Conservation (phyloP, 768 basidiomycete species). For the Boletellus emodensis region DNA sequence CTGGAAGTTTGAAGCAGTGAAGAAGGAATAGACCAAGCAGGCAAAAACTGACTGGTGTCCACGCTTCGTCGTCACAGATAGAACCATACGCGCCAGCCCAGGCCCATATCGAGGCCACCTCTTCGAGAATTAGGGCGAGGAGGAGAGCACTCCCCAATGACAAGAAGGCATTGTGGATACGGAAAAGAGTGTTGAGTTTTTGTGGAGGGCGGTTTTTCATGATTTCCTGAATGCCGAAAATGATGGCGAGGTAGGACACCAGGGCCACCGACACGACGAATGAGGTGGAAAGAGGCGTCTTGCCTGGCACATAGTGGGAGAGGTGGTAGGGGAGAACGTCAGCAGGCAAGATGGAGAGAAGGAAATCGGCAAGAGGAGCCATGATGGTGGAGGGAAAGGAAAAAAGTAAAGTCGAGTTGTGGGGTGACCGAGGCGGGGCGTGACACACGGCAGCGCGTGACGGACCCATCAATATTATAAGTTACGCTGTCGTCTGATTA, state of each 20-base stretch:
- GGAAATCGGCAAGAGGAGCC: constrained; percentile 71
- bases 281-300: constrained; percentile 56
- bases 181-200: constrained; percentile 81
- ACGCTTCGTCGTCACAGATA: constrained; percentile 73
- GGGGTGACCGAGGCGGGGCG: constrained; percentile 20
- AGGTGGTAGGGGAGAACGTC: constrained; percentile 36
- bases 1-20: constrained; percentile 37
- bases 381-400: constrained; percentile 40
- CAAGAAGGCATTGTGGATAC: constrained; percentile 86
- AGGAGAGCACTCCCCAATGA: constrained; percentile 81
- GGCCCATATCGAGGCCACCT: constrained; percentile 77
- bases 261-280: constrained; percentile 68
- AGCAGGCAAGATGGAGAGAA: constrained; percentile 55
- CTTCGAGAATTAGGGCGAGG: constrained; percentile 86
- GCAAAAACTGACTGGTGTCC: constrained; percentile 72
- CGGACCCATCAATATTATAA: neutral
- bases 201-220: constrained; percentile 77
- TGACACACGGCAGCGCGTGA: constrained; percentile 25
- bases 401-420: constrained; percentile 24
- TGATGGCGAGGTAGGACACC: constrained; percentile 76
- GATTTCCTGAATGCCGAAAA: constrained; percentile 79
- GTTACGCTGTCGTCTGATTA: no score
- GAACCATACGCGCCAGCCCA: constrained; percentile 69
- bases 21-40: neutral
- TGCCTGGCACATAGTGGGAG: constrained; percentile 50